Percentiles rank a stretch among this genome's conserved stretches.
Evolutionary conservation across 1,284 basidiomycete genomes (phyloP).

Genomic region (Ganoderma lingzhi): DNA sequence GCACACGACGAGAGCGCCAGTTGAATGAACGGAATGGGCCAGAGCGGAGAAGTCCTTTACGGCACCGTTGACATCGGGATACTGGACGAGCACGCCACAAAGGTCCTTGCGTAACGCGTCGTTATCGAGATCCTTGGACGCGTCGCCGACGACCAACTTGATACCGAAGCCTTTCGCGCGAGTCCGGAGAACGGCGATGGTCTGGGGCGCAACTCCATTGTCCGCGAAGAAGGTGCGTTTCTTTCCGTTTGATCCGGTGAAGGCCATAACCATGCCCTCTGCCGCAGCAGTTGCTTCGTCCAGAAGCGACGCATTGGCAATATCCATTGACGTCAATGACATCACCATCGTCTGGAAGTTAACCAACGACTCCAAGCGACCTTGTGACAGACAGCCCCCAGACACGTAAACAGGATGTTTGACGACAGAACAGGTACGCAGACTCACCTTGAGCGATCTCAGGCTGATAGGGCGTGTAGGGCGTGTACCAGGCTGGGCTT

Average conservation of each 20-base stretch:
- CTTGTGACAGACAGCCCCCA: slow-evolving; percentile 52
- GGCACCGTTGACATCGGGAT: slow-evolving; percentile 91
- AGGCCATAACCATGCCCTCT: slow-evolving; percentile 92
- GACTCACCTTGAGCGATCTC: slow-evolving; percentile 89
- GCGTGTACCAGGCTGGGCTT: slow-evolving; percentile 98
- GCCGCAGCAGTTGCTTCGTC: slow-evolving; percentile 95
- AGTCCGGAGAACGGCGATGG: slow-evolving; percentile 85
- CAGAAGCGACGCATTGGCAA: slow-evolving; percentile 92
- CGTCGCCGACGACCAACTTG: slow-evolving; percentile 76
- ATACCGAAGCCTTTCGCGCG: slow-evolving; percentile 93
- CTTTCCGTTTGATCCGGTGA: slow-evolving; percentile 69
- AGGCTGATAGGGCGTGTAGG: slow-evolving; percentile 95
- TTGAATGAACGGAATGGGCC: slow-evolving; percentile 75
- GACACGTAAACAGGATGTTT: slow-evolving; percentile 10
- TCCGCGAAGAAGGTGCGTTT: slow-evolving; percentile 90
- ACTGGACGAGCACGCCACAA: slow-evolving; percentile 91
- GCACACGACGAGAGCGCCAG: slow-evolving; percentile 83
- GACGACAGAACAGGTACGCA: neutral
- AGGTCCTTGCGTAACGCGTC: slow-evolving; percentile 68
- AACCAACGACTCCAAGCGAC: slow-evolving; percentile 94
- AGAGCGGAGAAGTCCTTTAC: slow-evolving; percentile 82
- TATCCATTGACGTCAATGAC: slow-evolving; percentile 94
- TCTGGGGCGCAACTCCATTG: slow-evolving; percentile 85
- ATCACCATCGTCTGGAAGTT: slow-evolving; percentile 98
- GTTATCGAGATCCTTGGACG: slow-evolving; percentile 59